Conservation (phyloP, 1,284 basidiomycete genomes). For the Ganoderma sp. region DNA sequence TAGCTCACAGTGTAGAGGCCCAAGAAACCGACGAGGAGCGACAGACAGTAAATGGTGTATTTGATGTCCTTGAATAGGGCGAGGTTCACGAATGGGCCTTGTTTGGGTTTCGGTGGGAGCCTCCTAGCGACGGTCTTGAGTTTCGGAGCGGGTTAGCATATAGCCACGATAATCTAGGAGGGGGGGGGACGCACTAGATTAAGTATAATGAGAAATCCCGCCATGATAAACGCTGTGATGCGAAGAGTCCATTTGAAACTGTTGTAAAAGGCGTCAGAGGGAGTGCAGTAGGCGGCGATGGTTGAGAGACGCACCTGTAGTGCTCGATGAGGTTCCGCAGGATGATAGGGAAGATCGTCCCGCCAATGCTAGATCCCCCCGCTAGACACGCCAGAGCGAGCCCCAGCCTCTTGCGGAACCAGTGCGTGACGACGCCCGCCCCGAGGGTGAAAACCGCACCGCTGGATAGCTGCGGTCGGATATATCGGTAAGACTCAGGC, state of each 20-base stretch:
- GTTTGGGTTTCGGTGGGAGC: conserved; percentile 52
- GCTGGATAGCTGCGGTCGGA: conserved; percentile 18
- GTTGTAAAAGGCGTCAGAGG: no score
- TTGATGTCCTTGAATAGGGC: conserved; percentile 52
- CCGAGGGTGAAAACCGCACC: conserved; percentile 53
- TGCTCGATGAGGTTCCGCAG: conserved; percentile 46
- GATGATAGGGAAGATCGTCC: conserved; percentile 50
- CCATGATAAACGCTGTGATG: conserved; percentile 58
- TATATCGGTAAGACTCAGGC: no score
- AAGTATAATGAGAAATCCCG: conserved; percentile 48
- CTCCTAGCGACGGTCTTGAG: conserved; percentile 52
- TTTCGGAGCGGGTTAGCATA: not conserved
- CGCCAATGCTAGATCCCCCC: conserved; percentile 51
- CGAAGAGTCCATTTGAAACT: conserved; percentile 71
- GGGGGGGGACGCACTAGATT: conserved; percentile 44
- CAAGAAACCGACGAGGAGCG: conserved; percentile 55
- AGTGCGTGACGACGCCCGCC: conserved; percentile 52
- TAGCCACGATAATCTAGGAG: not conserved
- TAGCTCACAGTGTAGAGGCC: conserved; percentile 60
- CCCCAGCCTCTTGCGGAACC: conserved; percentile 51
- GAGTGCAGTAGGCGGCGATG: not conserved
- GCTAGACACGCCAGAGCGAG: conserved; percentile 50
- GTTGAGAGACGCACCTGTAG: conserved; percentile 40
- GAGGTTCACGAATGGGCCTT: conserved; percentile 57
- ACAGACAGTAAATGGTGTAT: conserved; percentile 50